Conservation (phyloP, 192 early-diverging fungal genomes). For the Phlyctochytrium planicorne region DNA sequence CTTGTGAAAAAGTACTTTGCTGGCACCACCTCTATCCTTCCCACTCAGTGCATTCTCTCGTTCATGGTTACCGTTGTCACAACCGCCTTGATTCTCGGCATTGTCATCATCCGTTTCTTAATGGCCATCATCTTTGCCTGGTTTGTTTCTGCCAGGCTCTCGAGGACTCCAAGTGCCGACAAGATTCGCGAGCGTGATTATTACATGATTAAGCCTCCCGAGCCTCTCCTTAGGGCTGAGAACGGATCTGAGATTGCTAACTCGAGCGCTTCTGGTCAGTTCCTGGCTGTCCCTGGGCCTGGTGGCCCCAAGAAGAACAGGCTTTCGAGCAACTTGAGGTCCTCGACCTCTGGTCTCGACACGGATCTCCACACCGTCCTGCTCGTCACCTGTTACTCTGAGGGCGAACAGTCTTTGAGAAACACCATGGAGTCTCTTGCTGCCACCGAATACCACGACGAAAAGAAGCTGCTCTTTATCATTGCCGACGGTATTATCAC, state of each 20-base stretch:
- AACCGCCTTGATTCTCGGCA: constrained; percentile 23
- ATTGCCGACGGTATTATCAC: constrained; percentile 88
- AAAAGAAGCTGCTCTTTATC: constrained; percentile 81
- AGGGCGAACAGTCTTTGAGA: constrained; percentile 48
- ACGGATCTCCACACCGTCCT: constrained; percentile 43
- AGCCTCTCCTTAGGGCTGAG: background rate
- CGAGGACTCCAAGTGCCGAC: background rate
- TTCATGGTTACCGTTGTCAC: constrained; percentile 23
- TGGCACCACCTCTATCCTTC: constrained; percentile 18
- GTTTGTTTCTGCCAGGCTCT: constrained; percentile 22
- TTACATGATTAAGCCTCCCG: background rate
- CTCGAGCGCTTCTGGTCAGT: background rate
- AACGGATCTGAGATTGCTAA: constrained; percentile 9
- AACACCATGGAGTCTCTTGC: constrained; percentile 86
- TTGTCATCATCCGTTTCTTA: constrained; percentile 27
- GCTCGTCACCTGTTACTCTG: constrained; percentile 91
- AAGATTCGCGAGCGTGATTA: constrained; percentile 11
- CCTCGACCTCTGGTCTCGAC: background rate
- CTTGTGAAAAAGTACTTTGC: constrained; percentile 27
- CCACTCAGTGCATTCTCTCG: constrained; percentile 26
- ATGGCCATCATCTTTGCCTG: constrained; percentile 35
- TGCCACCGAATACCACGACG: constrained; percentile 77
- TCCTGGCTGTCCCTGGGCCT: background rate
- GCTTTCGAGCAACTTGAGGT: background rate
- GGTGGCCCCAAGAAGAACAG: background rate